Conservation (phyloP, 192 early-diverging fungal species). For the Dissophora globulifera region DNA sequence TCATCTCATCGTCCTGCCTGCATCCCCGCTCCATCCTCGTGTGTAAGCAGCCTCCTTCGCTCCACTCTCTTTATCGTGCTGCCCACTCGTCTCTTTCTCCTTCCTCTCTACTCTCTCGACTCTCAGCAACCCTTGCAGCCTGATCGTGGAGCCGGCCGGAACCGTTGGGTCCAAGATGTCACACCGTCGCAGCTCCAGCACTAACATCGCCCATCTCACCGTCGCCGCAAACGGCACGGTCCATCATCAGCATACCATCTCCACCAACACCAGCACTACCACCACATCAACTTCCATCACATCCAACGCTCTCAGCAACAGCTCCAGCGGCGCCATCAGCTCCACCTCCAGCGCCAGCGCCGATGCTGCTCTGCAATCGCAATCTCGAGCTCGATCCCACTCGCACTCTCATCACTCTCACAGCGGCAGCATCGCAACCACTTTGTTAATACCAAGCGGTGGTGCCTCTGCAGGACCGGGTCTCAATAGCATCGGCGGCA, state of each 20-base stretch:
- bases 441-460: not conserved
- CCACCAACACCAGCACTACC: slow-evolving; percentile 3
- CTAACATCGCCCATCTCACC: not conserved
- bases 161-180: slow-evolving; percentile 16
- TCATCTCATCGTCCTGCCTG: no score
- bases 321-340: not conserved
- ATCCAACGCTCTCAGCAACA: not conserved
- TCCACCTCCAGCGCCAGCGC: no score
- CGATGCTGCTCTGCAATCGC: no score
- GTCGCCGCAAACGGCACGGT: not conserved
- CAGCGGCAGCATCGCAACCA: not conserved
- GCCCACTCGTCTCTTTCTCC: no score
- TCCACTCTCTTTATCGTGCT: no score
- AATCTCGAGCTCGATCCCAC: slow-evolving; percentile 24
- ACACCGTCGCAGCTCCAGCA: slow-evolving; percentile 4
- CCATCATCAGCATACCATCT: not conserved
- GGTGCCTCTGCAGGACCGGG: no score
- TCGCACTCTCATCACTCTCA: slow-evolving; percentile 16
- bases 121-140: not conserved
- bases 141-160: slow-evolving; percentile 34
- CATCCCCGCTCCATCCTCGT: no score
- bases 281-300: not conserved
- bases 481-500: not conserved
- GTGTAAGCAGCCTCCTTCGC: no score
- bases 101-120: no score